Base-by-base conservation (phyloP, 108 stramenopile genomes). In the Cyclotella atomus region DNA sequence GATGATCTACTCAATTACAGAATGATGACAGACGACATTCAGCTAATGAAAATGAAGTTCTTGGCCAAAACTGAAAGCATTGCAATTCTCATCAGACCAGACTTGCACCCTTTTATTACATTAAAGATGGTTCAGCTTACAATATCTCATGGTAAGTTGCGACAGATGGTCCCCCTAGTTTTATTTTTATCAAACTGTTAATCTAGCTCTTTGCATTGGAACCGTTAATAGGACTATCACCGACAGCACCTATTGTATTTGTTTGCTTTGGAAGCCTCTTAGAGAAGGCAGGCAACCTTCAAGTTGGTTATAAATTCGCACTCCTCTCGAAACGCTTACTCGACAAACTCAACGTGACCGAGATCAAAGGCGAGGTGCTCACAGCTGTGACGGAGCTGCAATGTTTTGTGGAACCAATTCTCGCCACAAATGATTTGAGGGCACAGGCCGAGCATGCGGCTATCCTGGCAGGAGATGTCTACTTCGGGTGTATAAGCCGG, bases 21-120 rank as follows among this genome's bases (percentile, higher is more conserved):
- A 33, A 19, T 33, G 2, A 75, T 75, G 75, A 35, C 44, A 47
- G 43, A 76, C 23, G 17, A 20, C 6, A 36, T 19, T 0, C 61
- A 50, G 61, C 29, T 71, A 12, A 44, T 43, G 50, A 69, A 61
- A 12, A 70, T 70, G 75, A 49, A 62, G 29, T 70, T 70, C 27
- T 41, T 76, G 2, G n/a, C 49, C 3, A 44, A 43, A 24, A 14
- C 30, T 2, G 19, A 33, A 16, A 2, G 0, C 7, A 25, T 21
- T 3, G n/a, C 52, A 16, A 30, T 24, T 21, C 19, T 60, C 3
- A 20, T 43, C 15, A 68, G 24, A 21, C 66, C 66, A 30, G 19
- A 2, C 9, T 16, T 53, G 7, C 36, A 38, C 10, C 28, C 59
- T 24, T 61, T 41, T 0, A 20, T 70, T 2, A 29, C 23, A 17